Base-by-base conservation (phyloP, 768 basidiomycete species). In the Amyloporia xantha region DNA sequence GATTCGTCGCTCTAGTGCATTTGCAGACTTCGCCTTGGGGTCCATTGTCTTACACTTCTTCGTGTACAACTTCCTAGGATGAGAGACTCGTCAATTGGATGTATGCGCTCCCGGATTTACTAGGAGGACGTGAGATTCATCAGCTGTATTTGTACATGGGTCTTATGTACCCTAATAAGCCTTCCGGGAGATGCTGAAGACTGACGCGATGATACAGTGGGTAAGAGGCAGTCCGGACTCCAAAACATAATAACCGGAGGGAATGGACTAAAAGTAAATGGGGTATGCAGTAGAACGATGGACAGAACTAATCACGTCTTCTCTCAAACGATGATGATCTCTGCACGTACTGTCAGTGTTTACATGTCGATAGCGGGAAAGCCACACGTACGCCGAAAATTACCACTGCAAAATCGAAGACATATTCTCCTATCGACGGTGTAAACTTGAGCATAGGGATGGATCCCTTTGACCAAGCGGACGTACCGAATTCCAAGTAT, bases 31-130 rank as follows among this genome's bases (percentile, higher is more conserved):
- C 62, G 88, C 87, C 23, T 66, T 94, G 39, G 93, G 93, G n/a
- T 94, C 91, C 2, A 84, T 98, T 54, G 82, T 98, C 33, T 75
- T 99, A 27, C 96, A 99, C 68, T 93, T 97, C 74, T 99, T 98
- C 66, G 94, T 96, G 52, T 97, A 84, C 77, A 97, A 97, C 70
- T 98, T 96, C 77, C 77, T 99, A 12, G 96, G 95, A 66, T 98
- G 66, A 58, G 2, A 13, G 41, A 21, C n/a, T n/a, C n/a, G n/a
- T n/a, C n/a, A n/a, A n/a, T n/a, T n/a, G n/a, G n/a, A n/a, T n/a
- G n/a, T n/a, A n/a, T n/a, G n/a, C n/a, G n/a, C n/a, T n/a, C n/a
- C n/a, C n/a, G n/a, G 39, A 48, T 25, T 20, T 10, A 25, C 27
- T 21, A 30, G 28, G 25, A 26, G n/a, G n/a, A n/a, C n/a, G n/a